Base-by-base conservation (phyloP, 148 eudicot species). In the Chenopodium quinoa region DNA sequence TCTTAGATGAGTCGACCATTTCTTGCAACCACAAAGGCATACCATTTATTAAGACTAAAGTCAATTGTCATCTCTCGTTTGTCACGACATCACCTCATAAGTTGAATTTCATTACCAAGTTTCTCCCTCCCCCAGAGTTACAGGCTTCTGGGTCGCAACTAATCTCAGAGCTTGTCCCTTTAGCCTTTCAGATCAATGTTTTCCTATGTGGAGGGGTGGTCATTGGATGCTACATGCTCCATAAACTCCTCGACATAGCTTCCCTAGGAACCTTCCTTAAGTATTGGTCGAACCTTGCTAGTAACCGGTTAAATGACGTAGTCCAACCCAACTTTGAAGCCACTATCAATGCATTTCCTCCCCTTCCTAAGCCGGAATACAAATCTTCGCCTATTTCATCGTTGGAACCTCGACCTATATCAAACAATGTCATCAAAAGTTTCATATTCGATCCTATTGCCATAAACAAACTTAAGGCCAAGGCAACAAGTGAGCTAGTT, bases 171-270 rank as follows among this genome's bases (percentile, higher is more conserved):
- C 9, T 44, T 1, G 10, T 34, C 6, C 79, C 46, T 19, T 64
- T 76, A 5, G 69, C 69, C 1, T 0, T 75, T 66, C 83, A 81
- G 19, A 37, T 81, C 12, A 81, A 81, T 48, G 66, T 75, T 12
- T 81, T 81, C 74, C 19, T 7, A 3, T 81, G 83, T 34, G 83
- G 83, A 20, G 83, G 83, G 7, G 66, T 81, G 0, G 75, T 75
- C 1, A 22, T 81, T 19, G 79, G 83, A 2, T 75, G 78, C 10
- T 81, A 47, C 22, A 66, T 48, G 66, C 73, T 81, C 44, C 83
- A 81, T 50, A 81, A 75, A 62, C 54, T 81, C 11, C 63, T 81
- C 2, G 83, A 81, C 4, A 68, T 32, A 48, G 47, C 74, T 9
- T 75, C 78, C 4, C 17, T 75, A 12, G 73, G 27, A 7, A 69